A percentile compares a stretch with the other conserved stretches of the same genome.
These are phyloP conservation scores for Ceratocystis eucalypticola DNA, from an alignment of 2,329 filamentous ascomycete species.

Conservation along the genomic window DNA sequence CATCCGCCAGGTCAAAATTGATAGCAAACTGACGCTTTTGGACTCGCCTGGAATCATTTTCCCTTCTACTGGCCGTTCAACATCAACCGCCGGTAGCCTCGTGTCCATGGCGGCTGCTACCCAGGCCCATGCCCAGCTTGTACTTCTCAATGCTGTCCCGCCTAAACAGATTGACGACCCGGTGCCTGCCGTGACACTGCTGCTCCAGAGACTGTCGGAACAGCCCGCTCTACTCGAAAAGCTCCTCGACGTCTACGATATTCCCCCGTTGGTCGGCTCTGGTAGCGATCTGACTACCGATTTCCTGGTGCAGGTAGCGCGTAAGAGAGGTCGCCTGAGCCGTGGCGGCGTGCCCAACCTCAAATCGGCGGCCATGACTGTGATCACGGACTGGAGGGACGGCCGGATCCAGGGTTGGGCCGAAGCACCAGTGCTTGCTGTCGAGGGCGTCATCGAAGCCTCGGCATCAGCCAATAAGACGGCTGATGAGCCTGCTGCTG, in stretches of 20 bases:
- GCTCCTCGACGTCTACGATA: constrained; percentile 69
- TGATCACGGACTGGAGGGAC: constrained; percentile 94
- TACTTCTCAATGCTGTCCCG: constrained; percentile 81
- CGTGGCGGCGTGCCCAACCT: constrained; percentile 85
- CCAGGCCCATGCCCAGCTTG: constrained; percentile 68
- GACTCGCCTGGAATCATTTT: constrained; percentile 94
- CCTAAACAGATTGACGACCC: constrained; percentile 92
- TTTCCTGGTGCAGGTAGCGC: constrained; percentile 86
- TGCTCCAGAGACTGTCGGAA: constrained; percentile 66
- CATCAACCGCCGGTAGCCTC: constrained; percentile 29
- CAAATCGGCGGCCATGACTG: constrained; percentile 73
- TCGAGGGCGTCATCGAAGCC: constrained; percentile 29
- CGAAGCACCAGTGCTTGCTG: constrained; percentile 55
- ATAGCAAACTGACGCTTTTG: constrained; percentile 84
- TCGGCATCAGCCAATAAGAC: constrained; percentile 26
- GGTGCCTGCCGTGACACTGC: constrained; percentile 67
- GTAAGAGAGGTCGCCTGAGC: constrained; percentile 79
- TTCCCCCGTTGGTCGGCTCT: constrained; percentile 60
- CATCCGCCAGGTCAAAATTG: constrained; percentile 80
- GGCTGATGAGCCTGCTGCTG: constrained; percentile 36
- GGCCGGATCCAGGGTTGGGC: constrained; percentile 89
- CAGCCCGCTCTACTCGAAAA: constrained; percentile 63
- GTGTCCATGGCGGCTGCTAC: constrained; percentile 45
- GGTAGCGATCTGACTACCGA: constrained; percentile 71
- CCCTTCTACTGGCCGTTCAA: constrained; percentile 45